Conservation (phyloP, 176 grass and related monocot genomes). For the Thalia dealbata region DNA sequence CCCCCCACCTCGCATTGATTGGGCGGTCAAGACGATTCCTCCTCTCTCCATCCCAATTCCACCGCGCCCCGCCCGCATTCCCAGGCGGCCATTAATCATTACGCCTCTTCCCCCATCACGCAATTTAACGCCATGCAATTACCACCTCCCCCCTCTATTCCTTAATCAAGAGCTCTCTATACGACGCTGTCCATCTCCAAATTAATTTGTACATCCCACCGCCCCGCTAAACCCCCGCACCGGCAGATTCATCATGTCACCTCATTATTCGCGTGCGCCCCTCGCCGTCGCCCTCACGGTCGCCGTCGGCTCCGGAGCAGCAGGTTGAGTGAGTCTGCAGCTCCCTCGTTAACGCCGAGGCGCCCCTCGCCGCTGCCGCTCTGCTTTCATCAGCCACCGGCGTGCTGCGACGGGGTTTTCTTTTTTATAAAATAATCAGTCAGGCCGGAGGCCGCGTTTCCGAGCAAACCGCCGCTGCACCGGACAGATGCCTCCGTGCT, state of each 20-base stretch:
- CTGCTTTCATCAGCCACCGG: not conserved
- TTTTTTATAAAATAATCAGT: no score
- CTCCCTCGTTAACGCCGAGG: not conserved
- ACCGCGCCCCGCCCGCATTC: not conserved
- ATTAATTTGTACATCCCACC: no score
- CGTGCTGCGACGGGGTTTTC: no score
- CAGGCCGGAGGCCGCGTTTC: no score
- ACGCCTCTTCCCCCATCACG: not conserved
- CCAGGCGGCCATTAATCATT: not conserved
- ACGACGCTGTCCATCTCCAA: no score
- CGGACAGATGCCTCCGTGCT: no score
- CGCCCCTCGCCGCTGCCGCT: not conserved
- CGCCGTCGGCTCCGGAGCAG: not conserved
- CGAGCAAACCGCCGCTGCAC: no score
- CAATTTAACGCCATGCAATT: not conserved
- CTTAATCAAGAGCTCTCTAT: no score
- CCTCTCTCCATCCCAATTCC: not conserved
- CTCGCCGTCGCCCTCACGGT: not conserved
- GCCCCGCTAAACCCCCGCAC: no score
- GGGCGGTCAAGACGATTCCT: slow-evolving; percentile 1
- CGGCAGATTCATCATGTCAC: not conserved
- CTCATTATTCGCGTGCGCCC: no score
- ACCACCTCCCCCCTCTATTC: not conserved
- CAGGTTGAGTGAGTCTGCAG: not conserved
- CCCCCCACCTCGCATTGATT: slow-evolving; percentile 1